Evolutionary conservation across 768 basidiomycete species (phyloP).

Genomic region (Calocera viscosa): DNA sequence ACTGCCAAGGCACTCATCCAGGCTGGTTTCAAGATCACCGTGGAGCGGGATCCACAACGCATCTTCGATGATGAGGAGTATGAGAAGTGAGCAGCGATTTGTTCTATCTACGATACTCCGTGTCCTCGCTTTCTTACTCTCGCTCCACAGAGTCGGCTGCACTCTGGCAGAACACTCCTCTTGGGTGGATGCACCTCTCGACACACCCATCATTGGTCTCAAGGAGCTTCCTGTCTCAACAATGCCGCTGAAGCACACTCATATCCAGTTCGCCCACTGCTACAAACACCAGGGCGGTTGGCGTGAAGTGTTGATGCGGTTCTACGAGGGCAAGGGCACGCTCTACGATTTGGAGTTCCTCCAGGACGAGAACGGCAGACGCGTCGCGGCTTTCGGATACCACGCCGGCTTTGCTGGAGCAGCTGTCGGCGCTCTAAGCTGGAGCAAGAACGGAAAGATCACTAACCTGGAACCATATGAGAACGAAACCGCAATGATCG

Average conservation of each 20-base stretch:
- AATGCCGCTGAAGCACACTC: constrained; percentile 78
- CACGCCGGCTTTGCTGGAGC: constrained; percentile 96
- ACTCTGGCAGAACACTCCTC: constrained; percentile 73
- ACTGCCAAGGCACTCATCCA: constrained; percentile 80
- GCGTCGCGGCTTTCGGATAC: constrained; percentile 96
- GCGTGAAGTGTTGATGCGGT: constrained; percentile 73
- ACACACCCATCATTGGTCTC: constrained; percentile 78
- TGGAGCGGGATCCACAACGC: constrained; percentile 86
- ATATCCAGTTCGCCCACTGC: constrained; percentile 97
- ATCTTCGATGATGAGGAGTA: constrained; percentile 92
- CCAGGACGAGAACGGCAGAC: constrained; percentile 65
- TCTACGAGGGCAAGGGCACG: constrained; percentile 67
- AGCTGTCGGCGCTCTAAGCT: constrained; percentile 65
- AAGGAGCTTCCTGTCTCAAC: constrained; percentile 86
- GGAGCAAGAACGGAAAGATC: constrained; percentile 51
- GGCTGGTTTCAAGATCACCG: constrained; percentile 76
- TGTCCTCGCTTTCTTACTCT: constrained; percentile 2
- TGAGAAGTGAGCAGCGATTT: constrained; percentile 53
- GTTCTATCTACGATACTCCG: background rate
- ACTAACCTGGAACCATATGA: constrained; percentile 65
- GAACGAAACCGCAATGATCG: constrained; percentile 77
- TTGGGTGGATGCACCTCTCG: constrained; percentile 69
- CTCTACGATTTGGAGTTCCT: constrained; percentile 96
- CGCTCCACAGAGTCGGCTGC: constrained; percentile 63
- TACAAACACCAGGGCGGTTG: constrained; percentile 94